phyloP scores from a whole-genome alignment of 768 basidiomycete species.

The Phylloporus sp. region DNA sequence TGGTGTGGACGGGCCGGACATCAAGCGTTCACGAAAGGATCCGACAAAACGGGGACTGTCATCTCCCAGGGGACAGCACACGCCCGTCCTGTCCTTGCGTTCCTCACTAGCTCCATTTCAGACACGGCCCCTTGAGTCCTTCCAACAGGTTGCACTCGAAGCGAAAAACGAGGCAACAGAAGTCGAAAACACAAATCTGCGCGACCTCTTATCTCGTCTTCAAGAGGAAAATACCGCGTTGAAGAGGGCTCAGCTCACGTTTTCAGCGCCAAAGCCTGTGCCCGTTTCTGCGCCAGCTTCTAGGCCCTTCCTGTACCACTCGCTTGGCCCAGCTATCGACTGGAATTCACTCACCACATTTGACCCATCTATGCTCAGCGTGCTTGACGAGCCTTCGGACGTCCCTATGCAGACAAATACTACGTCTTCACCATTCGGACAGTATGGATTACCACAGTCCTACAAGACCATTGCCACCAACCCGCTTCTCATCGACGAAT shows the following conservation, averaged over 20 bases:
- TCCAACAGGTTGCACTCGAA: slow-evolving; percentile 78
- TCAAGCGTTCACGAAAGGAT: too few relatives aligned
- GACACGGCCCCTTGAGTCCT: slow-evolving; percentile 1
- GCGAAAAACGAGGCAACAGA: slow-evolving; percentile 69
- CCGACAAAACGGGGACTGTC: slow-evolving; percentile 96
- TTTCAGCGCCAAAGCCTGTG: slow-evolving; percentile 57
- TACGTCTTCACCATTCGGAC: slow-evolving; percentile 44
- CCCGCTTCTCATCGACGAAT: slow-evolving; percentile 70
- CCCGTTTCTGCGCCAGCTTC: slow-evolving; percentile 20
- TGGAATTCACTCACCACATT: slow-evolving; percentile 68
- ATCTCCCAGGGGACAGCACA: slow-evolving; percentile 94
- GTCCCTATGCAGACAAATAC: slow-evolving; percentile 59
- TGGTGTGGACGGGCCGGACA: too few relatives aligned
- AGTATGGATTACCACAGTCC: slow-evolving; percentile 40
- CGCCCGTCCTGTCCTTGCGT: slow-evolving; percentile 36
- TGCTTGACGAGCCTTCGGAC: slow-evolving; percentile 61
- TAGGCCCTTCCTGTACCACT: slow-evolving; percentile 16
- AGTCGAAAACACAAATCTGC: slow-evolving; percentile 85
- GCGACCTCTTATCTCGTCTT: slow-evolving; percentile 77
- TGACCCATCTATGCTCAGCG: slow-evolving; percentile 62
- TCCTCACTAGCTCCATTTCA: slow-evolving; percentile 6
- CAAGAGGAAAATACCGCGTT: slow-evolving; percentile 85
- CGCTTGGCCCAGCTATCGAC: slow-evolving; percentile 38
- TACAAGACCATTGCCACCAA: slow-evolving; percentile 83
- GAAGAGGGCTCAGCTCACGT: slow-evolving; percentile 81